Evolutionary conservation across 208 protist species (phyloP).

Genomic region (Vickermania ingenoplastis): DNA sequence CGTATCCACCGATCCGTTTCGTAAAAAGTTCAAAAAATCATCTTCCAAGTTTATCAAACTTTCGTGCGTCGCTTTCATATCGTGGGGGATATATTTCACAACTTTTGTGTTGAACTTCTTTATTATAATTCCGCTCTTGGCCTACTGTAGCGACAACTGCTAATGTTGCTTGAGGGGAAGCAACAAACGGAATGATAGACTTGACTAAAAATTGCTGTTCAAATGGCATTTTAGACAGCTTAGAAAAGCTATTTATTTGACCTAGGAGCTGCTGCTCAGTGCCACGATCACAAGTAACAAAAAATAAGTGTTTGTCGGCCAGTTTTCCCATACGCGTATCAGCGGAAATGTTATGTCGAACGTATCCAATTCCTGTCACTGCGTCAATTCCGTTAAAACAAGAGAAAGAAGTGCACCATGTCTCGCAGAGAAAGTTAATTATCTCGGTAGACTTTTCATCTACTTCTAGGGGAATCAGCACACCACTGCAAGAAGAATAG

Average conservation of each 20-base stretch:
- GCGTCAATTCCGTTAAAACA: background rate
- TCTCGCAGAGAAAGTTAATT: background rate
- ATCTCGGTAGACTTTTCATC: background rate
- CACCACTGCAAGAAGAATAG: background rate
- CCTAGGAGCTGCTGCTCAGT: slow-evolving; percentile 1
- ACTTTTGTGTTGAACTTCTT: slow-evolving; percentile 22
- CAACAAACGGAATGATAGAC: slow-evolving; percentile 52
- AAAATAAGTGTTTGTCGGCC: background rate
- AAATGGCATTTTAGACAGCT: slow-evolving; percentile 10
- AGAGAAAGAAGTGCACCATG: background rate
- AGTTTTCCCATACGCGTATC: background rate
- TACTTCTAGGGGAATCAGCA: background rate
- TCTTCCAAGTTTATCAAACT: slow-evolving; percentile 23
- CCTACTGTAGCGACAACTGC: slow-evolving; percentile 61
- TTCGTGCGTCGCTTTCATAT: slow-evolving; percentile 27
- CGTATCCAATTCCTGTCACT: background rate
- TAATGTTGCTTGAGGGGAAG: slow-evolving; percentile 33
- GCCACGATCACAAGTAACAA: background rate
- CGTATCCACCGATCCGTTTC: slow-evolving; percentile 32
- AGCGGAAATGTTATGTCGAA: background rate
- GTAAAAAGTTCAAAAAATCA: slow-evolving; percentile 23
- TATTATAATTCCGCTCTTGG: slow-evolving; percentile 18
- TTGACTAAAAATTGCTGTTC: slow-evolving; percentile 29
- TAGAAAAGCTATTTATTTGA: slow-evolving; percentile 4
- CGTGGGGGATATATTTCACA: slow-evolving; percentile 24